These are phyloP conservation scores for Aspergillus ostianus DNA, from an alignment of 495 filamentous ascomycete species.

Conservation along the genomic window DNA sequence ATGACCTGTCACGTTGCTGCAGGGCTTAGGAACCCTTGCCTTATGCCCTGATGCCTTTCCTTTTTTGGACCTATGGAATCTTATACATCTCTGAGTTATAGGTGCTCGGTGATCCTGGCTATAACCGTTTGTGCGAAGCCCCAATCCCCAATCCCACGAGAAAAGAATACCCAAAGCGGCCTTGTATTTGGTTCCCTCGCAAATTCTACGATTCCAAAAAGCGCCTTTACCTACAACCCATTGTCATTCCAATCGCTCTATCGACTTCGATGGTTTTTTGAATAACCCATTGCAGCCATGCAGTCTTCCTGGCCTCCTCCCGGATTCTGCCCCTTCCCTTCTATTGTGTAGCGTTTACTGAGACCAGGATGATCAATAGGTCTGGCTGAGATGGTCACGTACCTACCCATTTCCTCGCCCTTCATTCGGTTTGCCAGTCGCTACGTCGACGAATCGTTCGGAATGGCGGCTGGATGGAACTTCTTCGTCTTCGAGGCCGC, in stretches of 20 bases:
- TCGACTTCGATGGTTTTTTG: background rate
- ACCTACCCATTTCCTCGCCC: constrained; percentile 75
- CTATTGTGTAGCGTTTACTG: constrained; percentile 14
- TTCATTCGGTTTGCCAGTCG: constrained; percentile 82
- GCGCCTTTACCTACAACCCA: background rate
- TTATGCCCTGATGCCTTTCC: background rate
- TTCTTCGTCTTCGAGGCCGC: constrained; percentile 60
- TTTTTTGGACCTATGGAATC: constrained; percentile 9
- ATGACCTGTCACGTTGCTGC: too few species aligned
- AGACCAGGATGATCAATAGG: constrained; percentile 33
- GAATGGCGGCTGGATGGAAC: constrained; percentile 66
- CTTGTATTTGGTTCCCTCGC: background rate
- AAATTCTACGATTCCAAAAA: background rate
- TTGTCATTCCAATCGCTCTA: background rate
- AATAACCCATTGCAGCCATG: constrained; percentile 11
- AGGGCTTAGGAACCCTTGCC: background rate
- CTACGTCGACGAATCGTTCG: constrained; percentile 69
- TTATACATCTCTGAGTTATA: constrained; percentile 36
- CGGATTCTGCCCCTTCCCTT: background rate
- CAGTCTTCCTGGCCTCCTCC: constrained; percentile 1
- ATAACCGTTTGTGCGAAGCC: constrained; percentile 58
- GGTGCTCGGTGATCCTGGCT: constrained; percentile 67
- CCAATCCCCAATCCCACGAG: constrained; percentile 11
- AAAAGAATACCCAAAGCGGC: background rate
- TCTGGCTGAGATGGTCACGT: constrained; percentile 81